Conservation (phyloP, 2,329 filamentous ascomycete species). For the Seiridium cupressi region DNA sequence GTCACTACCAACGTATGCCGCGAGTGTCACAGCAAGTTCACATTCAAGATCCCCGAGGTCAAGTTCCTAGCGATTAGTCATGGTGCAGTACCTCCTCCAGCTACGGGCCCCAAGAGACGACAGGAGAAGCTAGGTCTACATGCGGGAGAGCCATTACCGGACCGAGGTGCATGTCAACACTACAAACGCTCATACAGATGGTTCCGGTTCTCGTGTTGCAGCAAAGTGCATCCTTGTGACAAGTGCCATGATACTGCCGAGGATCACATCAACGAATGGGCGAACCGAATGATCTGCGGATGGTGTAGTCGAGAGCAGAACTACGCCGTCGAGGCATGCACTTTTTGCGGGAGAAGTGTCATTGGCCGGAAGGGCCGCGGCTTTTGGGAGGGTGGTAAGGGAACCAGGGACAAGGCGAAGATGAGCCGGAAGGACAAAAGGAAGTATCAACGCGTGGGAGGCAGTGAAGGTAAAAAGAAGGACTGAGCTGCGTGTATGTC, state of each 20-base stretch:
- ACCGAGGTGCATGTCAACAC: slow-evolving; percentile 53
- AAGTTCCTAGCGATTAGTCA: slow-evolving; percentile 72
- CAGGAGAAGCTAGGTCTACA: slow-evolving; percentile 56
- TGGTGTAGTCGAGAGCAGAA: slow-evolving; percentile 79
- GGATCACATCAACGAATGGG: slow-evolving; percentile 77
- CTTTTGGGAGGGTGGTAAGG: slow-evolving; percentile 87
- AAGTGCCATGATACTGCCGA: slow-evolving; percentile 72
- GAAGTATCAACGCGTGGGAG: slow-evolving; percentile 65
- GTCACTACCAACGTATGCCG: slow-evolving; percentile 73
- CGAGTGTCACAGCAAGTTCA: slow-evolving; percentile 77
- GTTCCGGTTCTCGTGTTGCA: slow-evolving; percentile 66
- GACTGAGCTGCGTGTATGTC: slow-evolving; percentile 13
- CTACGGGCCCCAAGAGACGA: slow-evolving; percentile 40
- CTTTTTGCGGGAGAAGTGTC: slow-evolving; percentile 68
- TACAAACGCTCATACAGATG: slow-evolving; percentile 60
- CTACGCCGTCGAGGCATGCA: slow-evolving; percentile 74
- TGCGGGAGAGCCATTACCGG: slow-evolving; percentile 54
- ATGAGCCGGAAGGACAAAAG: slow-evolving; percentile 78
- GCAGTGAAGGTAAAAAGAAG: slow-evolving; percentile 33
- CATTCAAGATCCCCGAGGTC: slow-evolving; percentile 73
- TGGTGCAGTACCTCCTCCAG: slow-evolving; percentile 40
- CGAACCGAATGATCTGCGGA: slow-evolving; percentile 80
- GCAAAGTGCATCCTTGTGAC: slow-evolving; percentile 59
- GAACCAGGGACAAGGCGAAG: slow-evolving; percentile 66
- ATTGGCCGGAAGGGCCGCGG: slow-evolving; percentile 65